Evolutionary conservation across 345 rosid species (phyloP), one percentile per base, ranked within the genome.

Genomic region (Balakata baccata): DNA sequence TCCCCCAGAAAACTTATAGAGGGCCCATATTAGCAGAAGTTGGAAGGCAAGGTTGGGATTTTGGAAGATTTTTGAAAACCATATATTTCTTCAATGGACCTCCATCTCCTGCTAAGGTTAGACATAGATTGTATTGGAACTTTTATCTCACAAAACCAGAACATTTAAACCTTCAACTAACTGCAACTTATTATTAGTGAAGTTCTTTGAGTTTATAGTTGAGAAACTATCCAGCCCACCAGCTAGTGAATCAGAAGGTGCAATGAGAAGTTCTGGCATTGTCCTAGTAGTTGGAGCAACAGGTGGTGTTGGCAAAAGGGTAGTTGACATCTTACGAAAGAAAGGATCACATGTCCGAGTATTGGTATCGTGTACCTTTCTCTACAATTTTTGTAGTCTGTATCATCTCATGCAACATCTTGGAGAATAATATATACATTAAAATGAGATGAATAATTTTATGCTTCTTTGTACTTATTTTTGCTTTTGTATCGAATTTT

Each of bases 251-350:
- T 68, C 84, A 0, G 71, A 53, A 17, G 79, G 62, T 12, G 57
- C 66, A 72, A 94, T 89, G 97, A 89, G 80, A 60, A 76, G 84
- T 75, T 72, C 90, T 25, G 91, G 85, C 41, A 77, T 86, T 45
- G 82, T 89, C 62, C 89, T 94, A 66, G 98, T 94, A 16, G 88
- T 88, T 79, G 98, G 98, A 70, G 97, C 97, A 82, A 94, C 98
- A 0, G 98, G 98, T 67, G 98, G 98, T 74, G 97, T 94, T 16
- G 98, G 98, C 71, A 90, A 87, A 81, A 86, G 97, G 57, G 91
- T 89, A 7, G 97, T 94, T 64, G 84, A 88, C 70, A 73, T 88
- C 54, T 83, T 94, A 73, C 82, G 78, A 78, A 75, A 81, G 25
- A 92, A 86, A 83, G 97, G 98, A 11, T 74, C 87, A 77, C 90